Evolutionary conservation across 163 green algal species (phyloP).

Genomic region (Volvox carteri): DNA sequence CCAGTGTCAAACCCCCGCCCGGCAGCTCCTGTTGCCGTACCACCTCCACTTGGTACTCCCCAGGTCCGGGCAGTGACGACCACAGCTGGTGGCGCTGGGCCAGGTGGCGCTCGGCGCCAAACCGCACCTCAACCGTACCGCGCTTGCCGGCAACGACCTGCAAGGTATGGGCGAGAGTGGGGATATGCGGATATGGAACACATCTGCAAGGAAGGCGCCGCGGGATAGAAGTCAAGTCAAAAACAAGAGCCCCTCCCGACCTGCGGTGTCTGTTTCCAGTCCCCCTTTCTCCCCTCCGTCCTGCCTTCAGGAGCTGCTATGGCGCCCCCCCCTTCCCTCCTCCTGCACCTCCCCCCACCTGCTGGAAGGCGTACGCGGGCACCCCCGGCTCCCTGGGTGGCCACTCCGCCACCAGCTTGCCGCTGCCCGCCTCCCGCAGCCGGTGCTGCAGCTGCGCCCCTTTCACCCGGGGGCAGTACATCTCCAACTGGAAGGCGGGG

Average conservation of each 20-base stretch:
- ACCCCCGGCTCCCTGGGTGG: conserved; percentile 34
- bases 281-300: neutral
- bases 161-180: too few relatives aligned
- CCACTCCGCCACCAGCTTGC: conserved; percentile 39
- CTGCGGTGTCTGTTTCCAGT: neutral
- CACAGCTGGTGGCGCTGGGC: conserved; percentile 20
- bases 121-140: conserved; percentile 28
- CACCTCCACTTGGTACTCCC: conserved; percentile 57
- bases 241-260: too few relatives aligned
- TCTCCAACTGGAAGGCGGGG: conserved; percentile 44
- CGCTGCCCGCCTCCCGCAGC: neutral
- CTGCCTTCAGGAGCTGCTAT: neutral
- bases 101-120: conserved; percentile 29
- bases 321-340: neutral
- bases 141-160: conserved; percentile 43
- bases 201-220: too few relatives aligned
- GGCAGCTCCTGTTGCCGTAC: neutral
- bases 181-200: too few relatives aligned
- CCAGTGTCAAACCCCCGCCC: conserved; percentile 48
- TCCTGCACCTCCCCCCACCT: conserved; percentile 17
- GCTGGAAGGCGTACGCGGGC: conserved; percentile 51
- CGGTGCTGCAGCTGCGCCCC: neutral
- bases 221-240: too few relatives aligned
- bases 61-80: conserved; percentile 43
- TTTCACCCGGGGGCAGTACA: neutral